phyloP scores from a whole-genome alignment of 371 early-diverging fungal species.

The Syncephalastrum racemosum region DNA sequence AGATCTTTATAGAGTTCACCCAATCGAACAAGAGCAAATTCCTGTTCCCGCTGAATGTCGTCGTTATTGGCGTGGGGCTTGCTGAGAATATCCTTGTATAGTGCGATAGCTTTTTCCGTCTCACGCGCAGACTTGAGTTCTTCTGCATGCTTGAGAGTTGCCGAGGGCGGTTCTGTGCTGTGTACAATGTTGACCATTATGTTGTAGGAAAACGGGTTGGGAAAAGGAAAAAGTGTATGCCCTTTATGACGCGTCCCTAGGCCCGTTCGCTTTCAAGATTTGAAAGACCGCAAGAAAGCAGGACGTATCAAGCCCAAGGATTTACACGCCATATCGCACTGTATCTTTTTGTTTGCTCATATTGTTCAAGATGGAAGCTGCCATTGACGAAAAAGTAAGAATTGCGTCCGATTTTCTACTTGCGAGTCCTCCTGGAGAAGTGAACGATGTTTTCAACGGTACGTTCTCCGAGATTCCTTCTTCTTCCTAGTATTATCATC shows the following conservation, averaged over 20 bases:
- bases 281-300: too few relatives aligned
- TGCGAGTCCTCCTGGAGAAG: conserved; percentile 93
- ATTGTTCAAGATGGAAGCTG: conserved; percentile 12
- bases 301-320: too few relatives aligned
- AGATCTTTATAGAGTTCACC: conserved; percentile 66
- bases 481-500: too few relatives aligned
- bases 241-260: too few relatives aligned
- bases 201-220: too few relatives aligned
- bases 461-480: conserved; percentile 10
- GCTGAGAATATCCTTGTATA: conserved; percentile 56
- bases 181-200: too few relatives aligned
- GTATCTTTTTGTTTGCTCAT: too few relatives aligned
- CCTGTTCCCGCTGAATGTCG: conserved; percentile 51
- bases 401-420: conserved; percentile 83
- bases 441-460: conserved; percentile 96
- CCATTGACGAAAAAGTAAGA: conserved; percentile 66
- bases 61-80: conserved; percentile 29
- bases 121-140: conserved; percentile 47
- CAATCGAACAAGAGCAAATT: conserved; percentile 58
- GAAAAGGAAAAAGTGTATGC: too few relatives aligned
- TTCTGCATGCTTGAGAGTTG: conserved; percentile 50
- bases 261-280: too few relatives aligned
- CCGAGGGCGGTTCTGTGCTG: conserved; percentile 14
- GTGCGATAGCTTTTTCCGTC: conserved; percentile 51
- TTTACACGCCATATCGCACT: too few relatives aligned